A percentile compares a stretch with the other conserved stretches of the same genome.
Conservation (phyloP, 2,329 filamentous ascomycete species). For the Pseudogymnoascus sp. region DNA sequence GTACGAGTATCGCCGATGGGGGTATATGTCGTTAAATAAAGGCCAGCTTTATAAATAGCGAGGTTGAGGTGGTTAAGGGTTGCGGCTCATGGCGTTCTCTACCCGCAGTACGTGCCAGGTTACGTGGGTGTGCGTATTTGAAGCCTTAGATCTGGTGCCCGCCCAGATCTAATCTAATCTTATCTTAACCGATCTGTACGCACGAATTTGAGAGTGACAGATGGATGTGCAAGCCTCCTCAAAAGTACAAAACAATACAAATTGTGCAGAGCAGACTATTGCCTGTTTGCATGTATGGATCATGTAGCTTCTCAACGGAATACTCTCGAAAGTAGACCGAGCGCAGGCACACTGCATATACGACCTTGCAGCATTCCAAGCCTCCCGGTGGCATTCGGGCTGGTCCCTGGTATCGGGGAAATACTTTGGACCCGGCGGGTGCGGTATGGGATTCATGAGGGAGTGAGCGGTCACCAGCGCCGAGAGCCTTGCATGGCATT, state of each 20-base stretch:
- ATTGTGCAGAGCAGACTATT: background rate
- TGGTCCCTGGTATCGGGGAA: constrained; percentile 7
- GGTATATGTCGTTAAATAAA: background rate
- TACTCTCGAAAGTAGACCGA: background rate
- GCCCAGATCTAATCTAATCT: background rate
- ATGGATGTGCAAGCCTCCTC: background rate
- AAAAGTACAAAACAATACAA: background rate
- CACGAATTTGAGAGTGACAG: background rate
- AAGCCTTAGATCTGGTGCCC: background rate
- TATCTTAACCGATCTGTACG: background rate
- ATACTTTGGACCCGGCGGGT: background rate
- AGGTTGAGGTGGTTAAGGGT: background rate
- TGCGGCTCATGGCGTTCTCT: constrained; percentile 5
- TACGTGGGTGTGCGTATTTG: background rate
- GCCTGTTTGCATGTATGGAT: background rate
- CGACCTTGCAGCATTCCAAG: background rate
- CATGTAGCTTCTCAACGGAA: background rate
- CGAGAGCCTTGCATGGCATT: background rate
- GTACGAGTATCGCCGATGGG: background rate
- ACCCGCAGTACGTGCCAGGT: background rate
- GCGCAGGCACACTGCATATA: constrained; percentile 1
- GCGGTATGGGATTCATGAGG: background rate
- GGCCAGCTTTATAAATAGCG: background rate
- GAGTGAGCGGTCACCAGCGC: background rate
- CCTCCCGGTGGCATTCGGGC: constrained; percentile 4